A percentile compares a stretch with the other conserved stretches of the same genome.
Conservation (phyloP, 495 filamentous ascomycete species). For the Parathielavia appendiculata region DNA sequence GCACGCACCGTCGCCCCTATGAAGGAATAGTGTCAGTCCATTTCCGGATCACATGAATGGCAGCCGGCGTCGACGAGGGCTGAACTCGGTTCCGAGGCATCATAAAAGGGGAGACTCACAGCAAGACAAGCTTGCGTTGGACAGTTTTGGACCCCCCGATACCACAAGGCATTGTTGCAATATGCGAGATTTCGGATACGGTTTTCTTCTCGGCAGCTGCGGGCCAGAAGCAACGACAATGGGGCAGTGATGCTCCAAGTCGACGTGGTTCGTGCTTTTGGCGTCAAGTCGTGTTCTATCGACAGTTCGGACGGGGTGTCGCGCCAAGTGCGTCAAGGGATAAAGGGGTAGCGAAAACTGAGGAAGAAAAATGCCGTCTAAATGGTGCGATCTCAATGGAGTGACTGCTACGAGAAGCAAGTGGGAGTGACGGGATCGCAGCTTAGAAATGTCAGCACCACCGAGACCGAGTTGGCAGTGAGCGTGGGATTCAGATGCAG, state of each 20-base stretch:
- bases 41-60: not conserved
- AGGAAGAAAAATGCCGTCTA: not conserved
- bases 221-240: not conserved
- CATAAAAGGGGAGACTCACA: constrained; percentile 55
- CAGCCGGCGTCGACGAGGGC: too few relatives aligned
- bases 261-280: not conserved
- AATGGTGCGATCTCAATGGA: not conserved
- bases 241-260: not conserved
- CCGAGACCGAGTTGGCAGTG: not conserved
- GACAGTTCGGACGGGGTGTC: not conserved
- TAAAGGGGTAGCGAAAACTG: not conserved
- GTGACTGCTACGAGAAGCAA: not conserved
- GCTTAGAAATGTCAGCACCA: not conserved
- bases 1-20: constrained; percentile 91
- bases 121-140: constrained; percentile 93
- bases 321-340: not conserved
- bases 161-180: constrained; percentile 51
- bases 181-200: not conserved
- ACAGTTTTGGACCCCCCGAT: constrained; percentile 68
- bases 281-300: not conserved
- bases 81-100: too few relatives aligned
- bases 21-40: constrained; percentile 28
- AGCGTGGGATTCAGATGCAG: not conserved
- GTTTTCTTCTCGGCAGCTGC: not conserved
- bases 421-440: not conserved